Base-by-base conservation (phyloP, 805 yeast species). In the Candida dajiaensis region DNA sequence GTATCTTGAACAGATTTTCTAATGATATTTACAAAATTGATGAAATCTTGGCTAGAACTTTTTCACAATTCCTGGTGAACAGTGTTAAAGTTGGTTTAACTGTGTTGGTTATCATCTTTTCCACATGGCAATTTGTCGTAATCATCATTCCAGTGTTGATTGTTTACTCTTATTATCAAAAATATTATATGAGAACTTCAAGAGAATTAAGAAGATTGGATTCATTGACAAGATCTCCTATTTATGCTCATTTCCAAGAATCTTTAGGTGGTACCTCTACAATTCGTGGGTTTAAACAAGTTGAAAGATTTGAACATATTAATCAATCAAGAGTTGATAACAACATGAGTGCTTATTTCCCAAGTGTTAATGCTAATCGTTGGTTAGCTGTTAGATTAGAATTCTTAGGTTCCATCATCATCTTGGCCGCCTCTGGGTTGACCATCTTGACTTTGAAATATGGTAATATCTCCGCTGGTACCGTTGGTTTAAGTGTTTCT, bases 311-410 rank as follows among this genome's bases (percentile, higher is more conserved):
- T 61, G 69, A 67, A 39, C 78, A 71, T 55, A 72, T 85, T 63
- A 85, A 85, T 62, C 78, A 79, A 59, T 69, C 77, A 37, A 78
- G 86, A 61, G 77, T 90, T 57, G 98, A 94, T 62, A 78, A 77
- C 58, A 92, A 94, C 64, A 80, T 92, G 85, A 77, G 85, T 57
- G 98, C 98, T 0, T 89, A 79, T 60, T 95, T 89, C 72, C 97
- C 97, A 25, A 77, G 96, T 11, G 81, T 89, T 47, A 85, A 87
- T 63, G 90, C 97, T 12, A 94, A 95, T 65, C 81, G 99, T 70
- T 94, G 99, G 99, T 77, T 94, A 50, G 97, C 98, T 10, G 96
- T 89, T 11, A 78, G 99, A 61, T 74, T 94, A 50, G 98, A 95
- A 66, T 82, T 87, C 53, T 72, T 94, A 54, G 98, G 99, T 28